Evolutionary conservation across 768 basidiomycete species (phyloP), one percentile per base, ranked within the genome.

Genomic region (Boletus patriciae): DNA sequence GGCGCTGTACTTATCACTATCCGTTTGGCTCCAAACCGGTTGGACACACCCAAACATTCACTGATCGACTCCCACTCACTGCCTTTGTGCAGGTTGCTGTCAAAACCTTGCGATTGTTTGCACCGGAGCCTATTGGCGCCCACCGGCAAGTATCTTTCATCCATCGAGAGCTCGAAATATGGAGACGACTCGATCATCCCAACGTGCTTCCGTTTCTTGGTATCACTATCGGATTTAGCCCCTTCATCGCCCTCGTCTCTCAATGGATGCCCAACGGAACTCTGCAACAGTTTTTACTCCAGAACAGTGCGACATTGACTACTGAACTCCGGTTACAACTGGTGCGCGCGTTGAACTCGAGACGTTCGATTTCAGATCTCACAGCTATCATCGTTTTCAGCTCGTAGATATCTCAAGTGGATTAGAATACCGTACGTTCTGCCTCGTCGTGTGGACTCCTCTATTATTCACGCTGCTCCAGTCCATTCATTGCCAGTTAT

Each of bases 121-220:
- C 50, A 34, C 46, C 27, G 27, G 27, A 29, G 5, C 27, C 27
- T 29, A 29, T 29, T 7, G 27, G 27, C 8, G 27, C 31, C 6
- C 25, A 38, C 15, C 49, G 40, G 2, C 46, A 57, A 13, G 16
- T 44, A 12, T 36, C 46, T 16, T n/a, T 49, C n/a, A 43, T 57
- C n/a, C 55, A 55, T 42, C 51, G 60, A 11, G 48, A 62, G 15
- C 60, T 62, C 19, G 60, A 62, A 15, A 57, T 62, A 25, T 62
- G 55, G 61, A 38, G 48, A n/a, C 50, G 61, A 25, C 51, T 62
- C 33, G 51, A 53, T 44, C 60, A 62, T 16, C 60, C 60, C n/a
- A 62, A 62, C 29, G 36, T 62, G 4, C 55, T 62, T 27, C 61
- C 60, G 1, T 62, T 62, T 27, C 60, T 62, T 25, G 61, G 61